A percentile compares a stretch with the other conserved stretches of the same genome.
phyloP scores from a whole-genome alignment of 495 filamentous ascomycete genomes.

The Cercophora sp. region DNA sequence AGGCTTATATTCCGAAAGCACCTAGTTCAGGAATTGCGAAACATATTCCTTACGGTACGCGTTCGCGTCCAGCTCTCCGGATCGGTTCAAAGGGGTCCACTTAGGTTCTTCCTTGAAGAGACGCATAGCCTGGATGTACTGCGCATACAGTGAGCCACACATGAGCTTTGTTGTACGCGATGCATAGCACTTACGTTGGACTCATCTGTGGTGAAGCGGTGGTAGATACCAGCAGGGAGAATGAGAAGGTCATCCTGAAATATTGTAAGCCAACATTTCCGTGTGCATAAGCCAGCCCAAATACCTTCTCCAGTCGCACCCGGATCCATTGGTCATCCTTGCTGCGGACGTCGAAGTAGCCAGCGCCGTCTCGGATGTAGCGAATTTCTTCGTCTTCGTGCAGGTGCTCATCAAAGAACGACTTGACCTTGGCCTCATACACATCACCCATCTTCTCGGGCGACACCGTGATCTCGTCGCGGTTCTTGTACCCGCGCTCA shows the following conservation, averaged over 20 bases:
- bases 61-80: conserved; percentile 73
- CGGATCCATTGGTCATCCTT: conserved; percentile 76
- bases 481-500: conserved; percentile 84
- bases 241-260: conserved; percentile 64
- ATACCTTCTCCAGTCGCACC: conserved; percentile 65
- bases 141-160: conserved; percentile 4
- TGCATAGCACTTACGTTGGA: conserved; percentile 82
- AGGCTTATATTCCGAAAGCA: neutral
- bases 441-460: conserved; percentile 78
- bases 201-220: conserved; percentile 91
- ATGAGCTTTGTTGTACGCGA: too few species aligned
- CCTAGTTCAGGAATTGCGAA: conserved; percentile 30
- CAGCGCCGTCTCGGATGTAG: conserved; percentile 86
- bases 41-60: conserved; percentile 73
- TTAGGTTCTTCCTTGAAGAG: conserved; percentile 98
- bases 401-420: conserved; percentile 91
- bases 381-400: conserved; percentile 99
- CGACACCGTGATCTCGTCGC: conserved; percentile 88
- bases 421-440: conserved; percentile 88
- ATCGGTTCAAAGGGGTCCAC: conserved; percentile 92
- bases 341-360: conserved; percentile 90
- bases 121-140: conserved; percentile 96
- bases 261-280: neutral
- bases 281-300: neutral
- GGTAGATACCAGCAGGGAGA: conserved; percentile 93